Evolutionary conservation across 495 filamentous ascomycete species (phyloP).

Genomic region (Gamarada debralockiae): DNA sequence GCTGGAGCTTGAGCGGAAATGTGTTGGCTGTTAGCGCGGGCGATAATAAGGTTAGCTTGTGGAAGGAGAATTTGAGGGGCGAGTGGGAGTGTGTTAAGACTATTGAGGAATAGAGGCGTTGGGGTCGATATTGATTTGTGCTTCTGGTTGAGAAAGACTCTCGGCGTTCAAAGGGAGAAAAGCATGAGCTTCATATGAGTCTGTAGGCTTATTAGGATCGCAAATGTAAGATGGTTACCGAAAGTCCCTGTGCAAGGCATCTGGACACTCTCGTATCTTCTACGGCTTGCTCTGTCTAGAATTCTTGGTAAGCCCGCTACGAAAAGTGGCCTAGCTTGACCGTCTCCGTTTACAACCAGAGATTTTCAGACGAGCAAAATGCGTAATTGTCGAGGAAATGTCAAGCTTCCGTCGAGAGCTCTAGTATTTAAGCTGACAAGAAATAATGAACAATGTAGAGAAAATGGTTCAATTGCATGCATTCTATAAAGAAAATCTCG

Average conservation of each 20-base stretch:
- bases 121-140: too few species aligned
- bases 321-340: too few species aligned
- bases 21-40: slow-evolving; percentile 87
- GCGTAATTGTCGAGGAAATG: too few species aligned
- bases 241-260: slow-evolving; percentile 1
- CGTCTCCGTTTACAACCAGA: too few species aligned
- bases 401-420: too few species aligned
- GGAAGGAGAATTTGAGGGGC: slow-evolving; percentile 77
- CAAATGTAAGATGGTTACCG: not conserved
- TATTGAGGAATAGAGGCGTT: slow-evolving; percentile 72
- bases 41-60: slow-evolving; percentile 94
- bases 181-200: not conserved
- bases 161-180: too few species aligned
- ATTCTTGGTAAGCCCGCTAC: too few species aligned
- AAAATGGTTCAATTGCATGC: not conserved
- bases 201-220: not conserved
- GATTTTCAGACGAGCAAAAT: too few species aligned
- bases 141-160: too few species aligned
- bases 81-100: slow-evolving; percentile 95
- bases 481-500: not conserved
- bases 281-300: not conserved
- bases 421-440: too few species aligned
- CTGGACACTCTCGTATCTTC: not conserved
- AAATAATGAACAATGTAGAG: too few species aligned
- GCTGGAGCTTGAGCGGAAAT: slow-evolving; percentile 97